phyloP scores from a whole-genome alignment of 2,329 filamentous ascomycete species.

The Scedosporium apiospermum region DNA sequence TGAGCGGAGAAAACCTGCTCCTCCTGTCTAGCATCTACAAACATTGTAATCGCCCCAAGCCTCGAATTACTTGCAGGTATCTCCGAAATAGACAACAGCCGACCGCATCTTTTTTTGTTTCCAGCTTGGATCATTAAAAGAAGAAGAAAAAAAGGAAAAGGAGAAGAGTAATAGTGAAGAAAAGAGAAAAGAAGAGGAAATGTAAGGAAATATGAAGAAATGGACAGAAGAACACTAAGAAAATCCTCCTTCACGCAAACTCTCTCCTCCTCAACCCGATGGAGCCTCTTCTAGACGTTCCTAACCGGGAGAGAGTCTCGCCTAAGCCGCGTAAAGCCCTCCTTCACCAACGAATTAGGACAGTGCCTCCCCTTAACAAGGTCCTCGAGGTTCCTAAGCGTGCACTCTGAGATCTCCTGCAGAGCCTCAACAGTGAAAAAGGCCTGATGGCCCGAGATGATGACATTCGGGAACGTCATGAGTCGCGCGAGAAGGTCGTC shows the following conservation, averaged over 20 bases:
- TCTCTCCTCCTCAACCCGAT: neutral
- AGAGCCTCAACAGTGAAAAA: conserved; percentile 61
- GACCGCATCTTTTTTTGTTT: neutral
- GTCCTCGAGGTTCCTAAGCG: conserved; percentile 45
- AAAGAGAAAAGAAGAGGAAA: neutral
- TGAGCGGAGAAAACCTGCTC: neutral
- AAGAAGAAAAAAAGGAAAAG: conserved; percentile 1
- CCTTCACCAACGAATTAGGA: conserved; percentile 25
- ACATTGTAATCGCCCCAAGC: neutral
- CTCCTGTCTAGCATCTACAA: neutral
- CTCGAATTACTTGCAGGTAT: neutral
- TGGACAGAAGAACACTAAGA: neutral
- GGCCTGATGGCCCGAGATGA: conserved; percentile 59
- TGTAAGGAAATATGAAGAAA: no score
- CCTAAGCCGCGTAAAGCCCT: conserved; percentile 10
- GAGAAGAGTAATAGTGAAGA: neutral
- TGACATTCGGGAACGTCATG: conserved; percentile 58
- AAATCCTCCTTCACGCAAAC: neutral
- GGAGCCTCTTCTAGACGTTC: conserved; percentile 6
- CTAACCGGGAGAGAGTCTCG: conserved; percentile 24
- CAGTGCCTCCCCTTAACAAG: conserved; percentile 25
- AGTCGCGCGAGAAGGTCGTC: conserved; percentile 58
- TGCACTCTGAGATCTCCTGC: conserved; percentile 51
- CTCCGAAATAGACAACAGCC: neutral
- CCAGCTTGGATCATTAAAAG: conserved; percentile 6